phyloP scores from a whole-genome alignment of 163 green algal genomes.

The Volvox carteri region DNA sequence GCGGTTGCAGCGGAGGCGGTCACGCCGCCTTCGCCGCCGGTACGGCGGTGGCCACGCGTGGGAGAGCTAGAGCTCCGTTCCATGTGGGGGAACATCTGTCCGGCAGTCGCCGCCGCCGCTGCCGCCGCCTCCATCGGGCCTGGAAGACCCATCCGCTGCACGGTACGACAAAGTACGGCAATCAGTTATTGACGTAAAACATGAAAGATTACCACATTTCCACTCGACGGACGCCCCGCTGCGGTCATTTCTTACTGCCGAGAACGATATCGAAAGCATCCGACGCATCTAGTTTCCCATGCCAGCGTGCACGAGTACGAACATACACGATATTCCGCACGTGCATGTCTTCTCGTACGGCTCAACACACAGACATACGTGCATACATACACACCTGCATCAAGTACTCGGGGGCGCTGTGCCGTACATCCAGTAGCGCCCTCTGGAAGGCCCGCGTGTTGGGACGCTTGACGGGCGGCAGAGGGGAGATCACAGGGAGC shows the following conservation, averaged over 20 bases:
- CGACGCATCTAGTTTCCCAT: too few species aligned
- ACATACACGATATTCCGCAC: too few species aligned
- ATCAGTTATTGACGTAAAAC: too few species aligned
- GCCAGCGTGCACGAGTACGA: too few species aligned
- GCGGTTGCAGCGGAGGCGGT: not conserved
- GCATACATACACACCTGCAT: slow-evolving; percentile 36
- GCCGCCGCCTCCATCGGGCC: slow-evolving; percentile 5
- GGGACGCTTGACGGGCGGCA: slow-evolving; percentile 1
- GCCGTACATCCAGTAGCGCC: slow-evolving; percentile 2
- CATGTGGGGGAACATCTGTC: not conserved
- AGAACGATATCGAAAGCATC: too few species aligned
- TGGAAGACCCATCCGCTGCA: not conserved
- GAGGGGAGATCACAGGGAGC: not conserved
- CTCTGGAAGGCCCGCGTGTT: slow-evolving; percentile 43
- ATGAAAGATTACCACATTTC: too few species aligned
- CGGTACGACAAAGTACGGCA: too few species aligned
- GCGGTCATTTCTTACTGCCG: too few species aligned
- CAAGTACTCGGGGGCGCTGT: slow-evolving; percentile 30
- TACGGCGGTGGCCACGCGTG: not conserved
- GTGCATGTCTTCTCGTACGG: too few species aligned
- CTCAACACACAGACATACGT: too few species aligned
- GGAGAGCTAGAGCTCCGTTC: not conserved
- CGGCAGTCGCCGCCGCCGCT: slow-evolving; percentile 2
- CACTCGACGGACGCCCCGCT: too few species aligned
- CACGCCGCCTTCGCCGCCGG: not conserved